Conservation (phyloP, 768 basidiomycete species). For the Chalciporus pseudorubinellus region DNA sequence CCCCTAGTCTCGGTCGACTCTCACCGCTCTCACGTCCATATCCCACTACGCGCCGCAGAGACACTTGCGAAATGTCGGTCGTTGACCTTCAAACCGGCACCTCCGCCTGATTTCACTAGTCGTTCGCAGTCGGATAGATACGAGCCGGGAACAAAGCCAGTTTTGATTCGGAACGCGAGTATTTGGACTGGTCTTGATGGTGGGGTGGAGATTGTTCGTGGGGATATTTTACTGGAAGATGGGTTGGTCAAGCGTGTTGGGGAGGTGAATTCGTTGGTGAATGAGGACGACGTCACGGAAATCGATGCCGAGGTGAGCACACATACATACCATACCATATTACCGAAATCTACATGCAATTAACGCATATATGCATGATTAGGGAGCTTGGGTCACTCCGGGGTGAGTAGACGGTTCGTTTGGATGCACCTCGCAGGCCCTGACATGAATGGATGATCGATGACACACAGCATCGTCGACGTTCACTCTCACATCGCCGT, state of each 20-base stretch:
- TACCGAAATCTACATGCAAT: background rate
- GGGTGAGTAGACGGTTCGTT: conserved; percentile 17
- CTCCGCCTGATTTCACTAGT: conserved; percentile 42
- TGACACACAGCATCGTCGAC: conserved; percentile 46
- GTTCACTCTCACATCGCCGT: conserved; percentile 60
- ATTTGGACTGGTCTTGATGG: conserved; percentile 72
- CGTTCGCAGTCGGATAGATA: conserved; percentile 57
- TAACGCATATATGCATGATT: conserved; percentile 12
- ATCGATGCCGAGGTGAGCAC: conserved; percentile 41
- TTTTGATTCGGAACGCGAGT: conserved; percentile 63
- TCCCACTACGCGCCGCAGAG: conserved; percentile 25
- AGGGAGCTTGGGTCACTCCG: conserved; percentile 70
- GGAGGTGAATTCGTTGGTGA: conserved; percentile 2
- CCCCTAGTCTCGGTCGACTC: conserved; percentile 1
- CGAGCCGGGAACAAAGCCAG: conserved; percentile 49
- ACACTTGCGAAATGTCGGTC: conserved; percentile 46
- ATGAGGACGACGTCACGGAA: conserved; percentile 25
- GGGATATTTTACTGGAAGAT: conserved; percentile 59
- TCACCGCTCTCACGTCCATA: background rate
- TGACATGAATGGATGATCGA: background rate
- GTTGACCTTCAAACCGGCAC: conserved; percentile 41
- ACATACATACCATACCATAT: background rate
- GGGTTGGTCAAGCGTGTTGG: conserved; percentile 64
- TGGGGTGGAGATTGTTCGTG: conserved; percentile 56
- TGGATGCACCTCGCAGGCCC: background rate